Evolutionary conservation across 2,329 filamentous ascomycete species (phyloP), one percentile per base, ranked within the genome.

Genomic region (Balansia obtecta): DNA sequence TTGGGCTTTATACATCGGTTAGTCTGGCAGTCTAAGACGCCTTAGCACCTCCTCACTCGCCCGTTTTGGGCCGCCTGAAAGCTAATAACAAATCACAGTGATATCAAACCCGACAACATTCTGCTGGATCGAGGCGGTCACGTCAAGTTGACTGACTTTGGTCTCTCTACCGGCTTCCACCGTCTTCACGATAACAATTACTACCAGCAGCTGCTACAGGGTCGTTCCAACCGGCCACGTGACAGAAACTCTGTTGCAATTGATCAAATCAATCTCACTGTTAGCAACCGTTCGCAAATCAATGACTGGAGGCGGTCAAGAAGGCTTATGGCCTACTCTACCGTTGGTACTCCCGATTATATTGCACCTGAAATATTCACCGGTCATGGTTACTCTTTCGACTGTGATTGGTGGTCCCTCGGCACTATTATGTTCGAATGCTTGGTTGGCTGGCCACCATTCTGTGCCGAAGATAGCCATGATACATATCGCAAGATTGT

Each of bases 391-490:
- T 98, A 98, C 72, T 88, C 88, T 52, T 95, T 91, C 62, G 85
- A 94, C 65, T 98, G 93, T 66, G 93, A 98, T 74, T 98, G 93
- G 93, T 98, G 93, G 93, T 95, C 88, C 20, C 79, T 98, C 46
- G 93, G 93, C 49, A 96, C 93, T 43, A 98, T 98, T 71, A 97
- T 98, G 93, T 98, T 97, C 62, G 93, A 98, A 70, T 98, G 93
- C 68, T 76, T 98, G 58, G 89, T 98, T 54, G 93, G 93, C 61
- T 98, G 93, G 93, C 93, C 93, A 50, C 93, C 93, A 32, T 98
- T 98, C 79, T 98, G 93, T 67, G 91, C 93, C 18, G 93, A 98
- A 67, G 91, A 97, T 65, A 87, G 89, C 53, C 91, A 95, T 64
- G 93, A 97, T 67, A 97, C 93, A 1, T 98, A 98, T 71, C 85